Conservation (phyloP, 441 rosid genomes). For the Biscutella laevigata region DNA sequence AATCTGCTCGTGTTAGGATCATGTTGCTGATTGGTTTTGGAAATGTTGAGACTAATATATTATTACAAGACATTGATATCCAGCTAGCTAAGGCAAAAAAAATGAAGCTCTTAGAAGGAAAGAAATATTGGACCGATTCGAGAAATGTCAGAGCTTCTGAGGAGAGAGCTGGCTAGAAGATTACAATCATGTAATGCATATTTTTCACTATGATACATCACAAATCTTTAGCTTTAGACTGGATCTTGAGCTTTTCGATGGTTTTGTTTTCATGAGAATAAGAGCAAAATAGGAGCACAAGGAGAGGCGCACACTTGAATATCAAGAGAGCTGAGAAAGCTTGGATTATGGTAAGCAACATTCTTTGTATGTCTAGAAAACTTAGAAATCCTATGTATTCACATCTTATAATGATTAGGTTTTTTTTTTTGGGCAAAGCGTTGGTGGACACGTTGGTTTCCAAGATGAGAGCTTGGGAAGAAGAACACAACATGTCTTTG, state of each 20-base stretch:
- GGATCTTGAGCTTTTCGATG: background rate
- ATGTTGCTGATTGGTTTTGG: conserved; percentile 70
- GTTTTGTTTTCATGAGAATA: conserved; percentile 30
- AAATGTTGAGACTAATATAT: conserved; percentile 67
- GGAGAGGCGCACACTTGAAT: conserved; percentile 93
- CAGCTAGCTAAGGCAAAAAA: conserved; percentile 76
- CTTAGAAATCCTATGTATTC: background rate
- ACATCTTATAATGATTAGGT: background rate
- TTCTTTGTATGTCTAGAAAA: conserved; percentile 89
- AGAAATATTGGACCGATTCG: conserved; percentile 87
- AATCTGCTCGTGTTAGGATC: conserved; percentile 73
- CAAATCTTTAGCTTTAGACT: background rate
- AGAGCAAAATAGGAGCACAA: conserved; percentile 89
- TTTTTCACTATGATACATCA: background rate
- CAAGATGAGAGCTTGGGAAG: conserved; percentile 83
- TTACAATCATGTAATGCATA: conserved; percentile 51
- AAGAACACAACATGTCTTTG: conserved; percentile 47
- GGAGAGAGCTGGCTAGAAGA: conserved; percentile 99
- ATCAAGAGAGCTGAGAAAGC: conserved; percentile 97
- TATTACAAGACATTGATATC: conserved; percentile 83
- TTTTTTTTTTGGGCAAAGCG: conserved; percentile 33
- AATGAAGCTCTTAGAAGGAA: conserved; percentile 86
- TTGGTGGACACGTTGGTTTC: conserved; percentile 75
- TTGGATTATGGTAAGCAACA: conserved; percentile 74
- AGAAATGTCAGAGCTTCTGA: conserved; percentile 98